Conservation (phyloP, 768 basidiomycete species). For the Suillus hirtellus region DNA sequence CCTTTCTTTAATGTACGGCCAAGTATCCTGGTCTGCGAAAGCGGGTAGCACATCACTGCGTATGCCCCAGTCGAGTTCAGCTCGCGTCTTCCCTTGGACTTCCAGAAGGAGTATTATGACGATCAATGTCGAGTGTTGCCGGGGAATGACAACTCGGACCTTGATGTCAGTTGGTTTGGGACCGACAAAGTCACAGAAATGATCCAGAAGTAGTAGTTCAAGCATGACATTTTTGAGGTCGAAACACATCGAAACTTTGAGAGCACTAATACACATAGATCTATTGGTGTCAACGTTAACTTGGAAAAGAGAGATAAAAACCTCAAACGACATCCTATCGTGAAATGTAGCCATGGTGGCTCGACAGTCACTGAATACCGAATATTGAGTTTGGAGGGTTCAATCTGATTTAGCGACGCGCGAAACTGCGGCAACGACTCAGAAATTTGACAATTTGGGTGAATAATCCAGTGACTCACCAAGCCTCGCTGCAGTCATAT, state of each 20-base stretch:
- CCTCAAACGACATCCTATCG: no score
- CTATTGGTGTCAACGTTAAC: neutral
- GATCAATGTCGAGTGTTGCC: constrained; percentile 40
- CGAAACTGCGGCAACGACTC: neutral
- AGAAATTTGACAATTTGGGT: neutral
- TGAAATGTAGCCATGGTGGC: neutral
- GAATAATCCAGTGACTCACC: neutral
- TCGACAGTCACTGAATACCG: neutral
- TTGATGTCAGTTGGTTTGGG: no score
- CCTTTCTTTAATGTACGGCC: constrained; percentile 11
- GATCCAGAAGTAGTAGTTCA: neutral
- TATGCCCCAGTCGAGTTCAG: constrained; percentile 11
- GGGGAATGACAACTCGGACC: constrained; percentile 35
- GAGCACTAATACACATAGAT: neutral
- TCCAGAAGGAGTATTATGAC: constrained; percentile 13
- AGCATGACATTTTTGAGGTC: neutral
- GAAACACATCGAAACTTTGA: neutral
- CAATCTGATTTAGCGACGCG: neutral
- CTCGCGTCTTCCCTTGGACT: constrained; percentile 12
- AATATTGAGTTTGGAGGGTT: neutral
- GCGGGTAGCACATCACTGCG: constrained; percentile 8
- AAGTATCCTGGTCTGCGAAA: neutral
- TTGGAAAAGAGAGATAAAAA: neutral
- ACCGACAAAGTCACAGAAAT: neutral
- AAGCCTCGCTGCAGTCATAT: neutral